Conservation (phyloP, 2,329 filamentous ascomycete species). For the Parastagonospora avenae region DNA sequence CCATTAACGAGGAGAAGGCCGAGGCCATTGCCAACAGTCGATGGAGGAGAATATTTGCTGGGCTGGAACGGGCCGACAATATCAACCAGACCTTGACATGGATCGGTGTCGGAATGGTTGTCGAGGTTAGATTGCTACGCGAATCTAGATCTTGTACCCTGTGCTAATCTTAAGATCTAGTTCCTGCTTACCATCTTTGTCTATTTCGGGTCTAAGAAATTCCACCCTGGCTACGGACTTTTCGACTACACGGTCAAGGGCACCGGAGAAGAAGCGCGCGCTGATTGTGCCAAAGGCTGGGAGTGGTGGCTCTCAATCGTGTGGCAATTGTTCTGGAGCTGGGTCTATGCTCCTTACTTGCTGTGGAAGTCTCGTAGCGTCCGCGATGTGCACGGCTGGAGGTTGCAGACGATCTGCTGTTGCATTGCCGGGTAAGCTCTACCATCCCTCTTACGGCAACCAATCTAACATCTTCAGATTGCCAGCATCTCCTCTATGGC, state of each 20-base stretch:
- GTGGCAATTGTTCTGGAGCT: conserved; percentile 46
- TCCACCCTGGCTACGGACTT: conserved; percentile 39
- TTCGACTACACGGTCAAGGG: conserved; percentile 36
- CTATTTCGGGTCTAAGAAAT: conserved; percentile 40
- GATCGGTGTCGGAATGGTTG: conserved; percentile 33
- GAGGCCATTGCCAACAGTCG: conserved; percentile 29
- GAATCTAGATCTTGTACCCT: background rate
- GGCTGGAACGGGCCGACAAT: conserved; percentile 30
- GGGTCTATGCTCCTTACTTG: conserved; percentile 43
- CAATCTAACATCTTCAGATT: conserved; percentile 25
- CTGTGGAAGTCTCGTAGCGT: conserved; percentile 42
- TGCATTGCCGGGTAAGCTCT: conserved; percentile 37
- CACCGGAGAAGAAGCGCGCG: conserved; percentile 25
- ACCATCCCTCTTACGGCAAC: background rate
- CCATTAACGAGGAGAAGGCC: conserved; percentile 30
- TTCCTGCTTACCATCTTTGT: conserved; percentile 31
- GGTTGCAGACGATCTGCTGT: conserved; percentile 40
- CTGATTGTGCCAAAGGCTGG: conserved; percentile 40
- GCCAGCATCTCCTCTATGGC: conserved; percentile 41
- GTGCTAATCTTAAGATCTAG: background rate
- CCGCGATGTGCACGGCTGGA: conserved; percentile 41
- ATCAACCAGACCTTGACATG: conserved; percentile 33
- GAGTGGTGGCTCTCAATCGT: conserved; percentile 45
- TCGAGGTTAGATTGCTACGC: conserved; percentile 26
- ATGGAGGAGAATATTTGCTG: conserved; percentile 28